Percentiles rank a stretch among this genome's conserved stretches.
These are phyloP conservation scores for Coemansia sp. DNA, from an alignment of 192 early-diverging fungal species.

Conservation along the genomic window DNA sequence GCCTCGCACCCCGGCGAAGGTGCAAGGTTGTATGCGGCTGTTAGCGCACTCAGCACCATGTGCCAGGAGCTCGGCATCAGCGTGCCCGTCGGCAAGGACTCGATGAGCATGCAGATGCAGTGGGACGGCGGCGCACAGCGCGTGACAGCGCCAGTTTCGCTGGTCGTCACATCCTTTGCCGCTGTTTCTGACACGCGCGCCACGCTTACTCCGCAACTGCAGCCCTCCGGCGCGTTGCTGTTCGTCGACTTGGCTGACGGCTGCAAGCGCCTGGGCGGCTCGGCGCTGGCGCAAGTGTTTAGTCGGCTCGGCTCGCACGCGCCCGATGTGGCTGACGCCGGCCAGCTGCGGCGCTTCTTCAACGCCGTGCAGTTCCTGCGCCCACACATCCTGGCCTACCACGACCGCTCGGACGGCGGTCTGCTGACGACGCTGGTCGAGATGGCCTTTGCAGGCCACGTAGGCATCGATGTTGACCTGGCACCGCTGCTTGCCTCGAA, in stretches of 20 bases:
- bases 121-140: constrained; percentile 32
- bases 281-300: constrained; percentile 92
- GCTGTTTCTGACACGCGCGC: constrained; percentile 81
- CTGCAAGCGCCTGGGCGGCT: constrained; percentile 87
- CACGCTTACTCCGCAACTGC: constrained; percentile 89
- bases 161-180: constrained; percentile 92
- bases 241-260: constrained; percentile 85
- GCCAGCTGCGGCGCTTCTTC: constrained; percentile 76
- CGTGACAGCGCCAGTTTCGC: constrained; percentile 87
- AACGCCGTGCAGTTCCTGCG: constrained; percentile 60
- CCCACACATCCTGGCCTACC: constrained; percentile 81
- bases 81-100: constrained; percentile 99
- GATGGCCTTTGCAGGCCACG: constrained; percentile 96
- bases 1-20: constrained; percentile 91
- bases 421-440: constrained; percentile 88
- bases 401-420: constrained; percentile 98
- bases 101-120: constrained; percentile 98
- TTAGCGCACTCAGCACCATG: constrained; percentile 88
- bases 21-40: constrained; percentile 86
- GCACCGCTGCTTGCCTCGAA: constrained; percentile 25
- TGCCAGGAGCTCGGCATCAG: constrained; percentile 90
- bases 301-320: constrained; percentile 68
- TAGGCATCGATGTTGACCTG: constrained; percentile 74
- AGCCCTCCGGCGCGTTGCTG: constrained; percentile 57
- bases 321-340: constrained; percentile 85